Base-by-base conservation (phyloP, 148 eudicot species). In the Cornus suecica region DNA sequence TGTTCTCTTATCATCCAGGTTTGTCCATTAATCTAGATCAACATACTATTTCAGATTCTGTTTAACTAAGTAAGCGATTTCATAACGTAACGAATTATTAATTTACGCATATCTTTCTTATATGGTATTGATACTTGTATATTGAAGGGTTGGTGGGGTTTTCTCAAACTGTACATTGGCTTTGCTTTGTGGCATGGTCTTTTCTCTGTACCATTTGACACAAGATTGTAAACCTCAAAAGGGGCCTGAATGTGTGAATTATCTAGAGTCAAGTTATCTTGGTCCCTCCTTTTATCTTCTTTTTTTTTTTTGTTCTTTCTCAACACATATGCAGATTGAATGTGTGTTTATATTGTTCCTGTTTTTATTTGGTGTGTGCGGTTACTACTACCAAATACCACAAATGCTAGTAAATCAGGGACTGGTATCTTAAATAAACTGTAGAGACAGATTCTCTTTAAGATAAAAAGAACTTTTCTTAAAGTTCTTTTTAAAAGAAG, bases 1-100 rank as follows among this genome's bases (percentile, higher is more conserved):
- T 80, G 74, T 63, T 69, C 79, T 63, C 77, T 80, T 30, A 74
- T 85, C 24, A 37, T 16, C 22, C 83, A 86, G 90, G 92, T 86
- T 76, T 68, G 78, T 69, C 74, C 6, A 66, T 48, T 27, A 48
- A 24, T 42, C 48, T 31, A 29, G 31, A 23, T 61, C 58, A 6
- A 30, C 24, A 25, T 65, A 78, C 34, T 14, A 14, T 1, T 68
- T 61, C 26, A 0, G 25, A 10, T 68, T 61, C 69, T 34, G 11
- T n/a, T 71, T 22, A 10, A 54, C 22, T 54, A 29, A 14, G 4
- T 58, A n/a, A n/a, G 24, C 3, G 25, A 18, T 58, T 58, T 7
- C 2, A 29, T 45, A 45, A 1, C 2, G 10, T 13, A 4, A 11
- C 5, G 15, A 48, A 11, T 11, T 48, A 48, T 14, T 11, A 11